Percentiles rank a stretch among this genome's conserved stretches.
These are phyloP conservation scores for Lagenaria siceraria DNA, from an alignment of 306 rosid genomes.

Conservation along the genomic window DNA sequence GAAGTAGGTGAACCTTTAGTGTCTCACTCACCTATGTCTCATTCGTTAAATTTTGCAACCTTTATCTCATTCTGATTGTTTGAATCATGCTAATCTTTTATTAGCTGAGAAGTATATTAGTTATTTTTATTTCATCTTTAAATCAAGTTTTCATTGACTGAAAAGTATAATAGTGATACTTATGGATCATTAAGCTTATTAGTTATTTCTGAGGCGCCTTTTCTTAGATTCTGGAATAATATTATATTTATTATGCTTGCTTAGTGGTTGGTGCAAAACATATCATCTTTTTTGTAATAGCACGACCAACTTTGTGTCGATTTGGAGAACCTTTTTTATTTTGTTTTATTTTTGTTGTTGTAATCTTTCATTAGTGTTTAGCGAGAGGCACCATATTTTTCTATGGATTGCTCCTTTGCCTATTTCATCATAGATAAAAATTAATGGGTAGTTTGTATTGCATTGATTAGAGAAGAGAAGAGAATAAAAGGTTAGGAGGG, in stretches of 20 bases:
- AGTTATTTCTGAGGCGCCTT: neutral
- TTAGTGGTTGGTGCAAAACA: neutral
- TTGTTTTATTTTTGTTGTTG: too few species aligned
- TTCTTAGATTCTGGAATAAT: neutral
- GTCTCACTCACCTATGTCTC: neutral
- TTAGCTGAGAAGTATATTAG: neutral
- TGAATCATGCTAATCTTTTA: neutral
- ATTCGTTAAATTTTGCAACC: neutral
- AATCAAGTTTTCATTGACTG: neutral
- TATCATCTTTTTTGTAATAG: neutral
- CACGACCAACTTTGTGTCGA: neutral
- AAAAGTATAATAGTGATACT: neutral
- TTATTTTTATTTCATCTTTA: neutral
- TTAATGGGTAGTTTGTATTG: too few species aligned
- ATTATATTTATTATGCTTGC: neutral
- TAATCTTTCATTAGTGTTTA: too few species aligned
- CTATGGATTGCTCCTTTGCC: too few species aligned
- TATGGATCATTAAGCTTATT: neutral
- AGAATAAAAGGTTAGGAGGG: too few species aligned
- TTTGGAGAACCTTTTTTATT: too few species aligned
- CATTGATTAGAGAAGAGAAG: too few species aligned
- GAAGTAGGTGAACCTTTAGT: constrained; percentile 53
- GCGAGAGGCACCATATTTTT: too few species aligned
- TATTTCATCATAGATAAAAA: too few species aligned
- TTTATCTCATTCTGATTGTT: neutral